Conservation (phyloP, 257 asterid species). For the Leptodermis oblonga region DNA sequence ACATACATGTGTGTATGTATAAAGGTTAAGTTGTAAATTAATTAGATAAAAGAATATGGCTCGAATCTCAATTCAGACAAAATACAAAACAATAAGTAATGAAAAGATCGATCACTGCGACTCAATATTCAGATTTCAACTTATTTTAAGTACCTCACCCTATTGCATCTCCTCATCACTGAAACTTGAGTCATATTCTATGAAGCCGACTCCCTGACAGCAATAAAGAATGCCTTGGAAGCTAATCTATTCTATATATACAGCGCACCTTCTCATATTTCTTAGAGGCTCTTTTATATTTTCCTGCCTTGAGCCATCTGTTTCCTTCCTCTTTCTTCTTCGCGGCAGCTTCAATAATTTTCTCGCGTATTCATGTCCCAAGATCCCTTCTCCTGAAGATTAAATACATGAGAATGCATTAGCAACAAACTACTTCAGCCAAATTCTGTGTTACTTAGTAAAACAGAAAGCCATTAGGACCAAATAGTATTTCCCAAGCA, state of each 20-base stretch:
- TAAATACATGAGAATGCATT: neutral
- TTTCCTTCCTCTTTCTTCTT: constrained; percentile 63
- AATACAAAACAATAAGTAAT: too few species aligned
- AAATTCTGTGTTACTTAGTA: neutral
- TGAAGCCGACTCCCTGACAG: constrained; percentile 39
- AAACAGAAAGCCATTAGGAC: too few species aligned
- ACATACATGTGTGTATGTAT: too few species aligned
- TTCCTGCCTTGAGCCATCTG: constrained; percentile 44
- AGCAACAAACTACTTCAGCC: neutral
- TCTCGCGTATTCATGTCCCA: constrained; percentile 57
- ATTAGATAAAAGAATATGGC: too few species aligned
- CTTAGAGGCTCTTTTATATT: constrained; percentile 50
- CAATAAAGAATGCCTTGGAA: neutral
- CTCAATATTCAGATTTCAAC: constrained; percentile 49
- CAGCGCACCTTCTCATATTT: constrained; percentile 45
- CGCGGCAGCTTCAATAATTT: constrained; percentile 44
- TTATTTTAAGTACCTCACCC: constrained; percentile 34
- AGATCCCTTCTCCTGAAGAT: constrained; percentile 54
- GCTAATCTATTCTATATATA: too few species aligned
- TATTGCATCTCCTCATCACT: constrained; percentile 50
- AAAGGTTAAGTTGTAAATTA: too few species aligned
- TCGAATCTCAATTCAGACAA: too few species aligned
- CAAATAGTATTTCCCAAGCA: neutral
- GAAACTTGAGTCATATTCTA: constrained; percentile 44
- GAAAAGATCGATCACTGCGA: too few species aligned